Base-by-base conservation (phyloP, 148 eudicot genomes). In the Talinum fruticosum region DNA sequence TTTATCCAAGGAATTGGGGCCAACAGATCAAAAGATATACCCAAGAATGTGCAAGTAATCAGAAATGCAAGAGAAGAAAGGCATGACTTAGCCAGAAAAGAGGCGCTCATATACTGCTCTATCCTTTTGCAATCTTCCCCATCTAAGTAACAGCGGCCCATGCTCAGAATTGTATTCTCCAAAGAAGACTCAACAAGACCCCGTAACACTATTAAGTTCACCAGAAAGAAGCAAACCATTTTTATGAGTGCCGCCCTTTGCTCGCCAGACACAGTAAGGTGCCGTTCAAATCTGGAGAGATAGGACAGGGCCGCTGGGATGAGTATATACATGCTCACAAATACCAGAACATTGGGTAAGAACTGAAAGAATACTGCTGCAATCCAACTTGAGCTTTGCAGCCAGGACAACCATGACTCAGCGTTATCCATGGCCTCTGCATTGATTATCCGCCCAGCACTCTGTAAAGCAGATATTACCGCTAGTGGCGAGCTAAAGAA, bases 371-470 rank as follows among this genome's bases (percentile, higher is more conserved):
- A 83, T 75, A 96, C 85, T 68, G 94, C 89, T 8, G 91, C 94
- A 34, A 96, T 47, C 99, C 97, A 96, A 85, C 97, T 93, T 41
- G 99, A 93, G 88, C 97, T 87, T 73, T 93, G 97, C 47, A 89
- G 57, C 99, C 97, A 93, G 72, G 90, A 86, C 72, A 96, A 79
- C 99, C 99, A 96, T 76, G 88, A 83, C 86, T 91, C 87, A 44
- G 99, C 99, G 83, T 86, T 86, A 77, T 96, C 99, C 92, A 96
- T 87, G 75, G 97, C 99, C 80, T 96, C 97, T 21, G 99, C 99
- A 75, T 93, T 90, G 64, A 96, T 93, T 14, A 96, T 91, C 71
- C 97, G 82, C n/a, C 85, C 99, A 0, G 99, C 94, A 71, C 93
- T 88, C 78, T 85, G 86, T 66, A 96, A 80, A 77, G 97, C 99